Evolutionary conservation across 768 basidiomycete species (phyloP), one percentile per base, ranked within the genome.

Genomic region (Pulveroboletus sp.): DNA sequence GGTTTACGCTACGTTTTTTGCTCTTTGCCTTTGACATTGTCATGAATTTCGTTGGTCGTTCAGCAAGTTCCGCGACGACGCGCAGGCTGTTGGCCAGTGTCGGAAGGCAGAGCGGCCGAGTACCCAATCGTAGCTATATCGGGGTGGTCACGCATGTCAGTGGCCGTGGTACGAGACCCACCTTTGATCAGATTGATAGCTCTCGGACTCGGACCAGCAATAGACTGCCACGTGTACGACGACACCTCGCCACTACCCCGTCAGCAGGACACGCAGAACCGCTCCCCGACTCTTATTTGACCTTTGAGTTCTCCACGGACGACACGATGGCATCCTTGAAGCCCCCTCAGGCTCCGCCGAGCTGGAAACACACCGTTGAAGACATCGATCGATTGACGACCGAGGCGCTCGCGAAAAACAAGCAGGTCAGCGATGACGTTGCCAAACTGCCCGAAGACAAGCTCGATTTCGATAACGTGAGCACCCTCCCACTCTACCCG

Each of bases 291-390:
- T 6, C 21, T 10, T 17, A n/a, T 20, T 19, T 49, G 17, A 9
- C 43, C 27, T 50, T 57, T 4, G 29, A 6, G 25, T 54, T 63
- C 43, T 5, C 40, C 24, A 16, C 23, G 3, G 47, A 55, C 29
- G 21, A 27, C 12, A 4, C 42, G 47, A 75, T 76, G 68, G 74
- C 79, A 68, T 64, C 76, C 12, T 57, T 89, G 33, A 74, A 69
- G 8, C 79, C 89, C 24, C 87, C 90, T 1, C 87, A 90, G 58
- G 57, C 77, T 20, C 70, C 89, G 1, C 84, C 81, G 19, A 61
- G 62, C 36, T 92, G 89, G 90, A 74, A 78, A 13, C 87, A 91
- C 63, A 71, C 82, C 23, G 70, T 84, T 2, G 77, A 82, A 40
- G 79, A 87, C 25, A 76, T 91, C 40, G 65, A 74, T 8, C 67